A percentile compares a stretch with the other conserved stretches of the same genome.
Conservation (phyloP, 2,329 filamentous ascomycete genomes). For the Monascus ruber region DNA sequence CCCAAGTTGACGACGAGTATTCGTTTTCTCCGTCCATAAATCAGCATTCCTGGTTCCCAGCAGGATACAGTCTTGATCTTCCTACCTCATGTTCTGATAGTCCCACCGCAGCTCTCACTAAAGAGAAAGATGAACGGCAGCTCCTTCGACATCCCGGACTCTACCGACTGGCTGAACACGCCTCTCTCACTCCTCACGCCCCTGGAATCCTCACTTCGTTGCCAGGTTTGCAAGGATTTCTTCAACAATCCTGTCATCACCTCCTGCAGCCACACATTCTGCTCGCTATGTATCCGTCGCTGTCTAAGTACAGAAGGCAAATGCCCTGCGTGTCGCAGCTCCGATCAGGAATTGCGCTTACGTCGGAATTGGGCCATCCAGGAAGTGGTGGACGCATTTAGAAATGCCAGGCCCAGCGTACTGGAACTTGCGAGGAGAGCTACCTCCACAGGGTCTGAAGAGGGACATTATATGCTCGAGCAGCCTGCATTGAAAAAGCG, state of each 20-base stretch:
- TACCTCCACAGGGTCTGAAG: conserved; percentile 40
- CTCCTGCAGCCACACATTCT: conserved; percentile 90
- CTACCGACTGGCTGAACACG: conserved; percentile 39
- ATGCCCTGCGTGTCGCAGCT: conserved; percentile 71
- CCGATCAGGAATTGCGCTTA: conserved; percentile 74
- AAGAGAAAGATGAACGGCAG: conserved; percentile 18
- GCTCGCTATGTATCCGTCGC: conserved; percentile 85
- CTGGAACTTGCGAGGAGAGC: conserved; percentile 50
- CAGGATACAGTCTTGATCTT: too few relatives aligned
- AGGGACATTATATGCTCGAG: conserved; percentile 27
- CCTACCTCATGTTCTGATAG: too few relatives aligned
- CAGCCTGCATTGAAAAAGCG: conserved; percentile 23
- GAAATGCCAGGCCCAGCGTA: conserved; percentile 49
- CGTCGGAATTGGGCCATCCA: conserved; percentile 75
- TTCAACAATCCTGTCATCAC: conserved; percentile 92
- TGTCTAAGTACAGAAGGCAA: conserved; percentile 72
- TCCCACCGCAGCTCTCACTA: neutral
- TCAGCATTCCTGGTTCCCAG: too few relatives aligned
- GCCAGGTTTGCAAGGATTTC: conserved; percentile 97
- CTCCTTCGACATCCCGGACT: conserved; percentile 30
- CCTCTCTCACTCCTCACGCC: conserved; percentile 33
- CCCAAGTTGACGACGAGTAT: neutral
- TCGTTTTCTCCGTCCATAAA: too few relatives aligned
- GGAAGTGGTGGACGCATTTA: conserved; percentile 72
- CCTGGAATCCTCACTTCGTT: conserved; percentile 76